Percentiles rank a stretch among this genome's conserved stretches.
Conservation (phyloP, 2,329 filamentous ascomycete genomes). For the Ophiocordyceps camponoti-floridani region DNA sequence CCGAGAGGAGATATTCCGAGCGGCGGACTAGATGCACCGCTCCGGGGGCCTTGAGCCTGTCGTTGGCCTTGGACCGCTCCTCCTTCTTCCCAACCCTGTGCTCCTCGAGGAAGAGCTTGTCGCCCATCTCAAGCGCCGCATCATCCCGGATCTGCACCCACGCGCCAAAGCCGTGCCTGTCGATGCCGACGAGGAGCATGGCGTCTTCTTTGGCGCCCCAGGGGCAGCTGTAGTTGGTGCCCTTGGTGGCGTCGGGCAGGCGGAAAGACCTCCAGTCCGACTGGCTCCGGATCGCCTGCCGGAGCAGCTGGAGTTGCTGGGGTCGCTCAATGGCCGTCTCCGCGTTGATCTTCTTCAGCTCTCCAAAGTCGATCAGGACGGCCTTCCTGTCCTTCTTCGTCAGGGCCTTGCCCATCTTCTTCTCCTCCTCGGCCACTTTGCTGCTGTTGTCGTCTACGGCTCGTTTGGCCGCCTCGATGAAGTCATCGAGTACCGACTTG, state of each 20-base stretch:
- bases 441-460: conserved; percentile 51
- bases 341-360: conserved; percentile 87
- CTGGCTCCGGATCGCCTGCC: conserved; percentile 47
- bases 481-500: conserved; percentile 55
- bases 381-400: conserved; percentile 98
- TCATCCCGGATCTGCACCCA: conserved; percentile 94
- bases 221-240: conserved; percentile 73
- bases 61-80: conserved; percentile 63
- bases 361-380: conserved; percentile 83
- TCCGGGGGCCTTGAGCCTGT: conserved; percentile 79
- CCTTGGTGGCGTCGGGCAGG: conserved; percentile 79
- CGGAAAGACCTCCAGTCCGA: conserved; percentile 66
- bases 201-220: conserved; percentile 92
- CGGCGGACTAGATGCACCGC: conserved; percentile 91
- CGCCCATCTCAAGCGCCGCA: conserved; percentile 61
- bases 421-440: conserved; percentile 62
- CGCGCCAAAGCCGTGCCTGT: conserved; percentile 84
- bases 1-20: conserved; percentile 88
- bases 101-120: conserved; percentile 94
- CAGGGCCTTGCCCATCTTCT: conserved; percentile 60
- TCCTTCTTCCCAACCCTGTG: conserved; percentile 97
- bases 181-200: conserved; percentile 90
- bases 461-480: conserved; percentile 39
- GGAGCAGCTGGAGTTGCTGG: conserved; percentile 70
- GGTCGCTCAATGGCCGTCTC: conserved; percentile 89